Conservation (phyloP, 495 filamentous ascomycete genomes). For the Mytilinidion resinicola region DNA sequence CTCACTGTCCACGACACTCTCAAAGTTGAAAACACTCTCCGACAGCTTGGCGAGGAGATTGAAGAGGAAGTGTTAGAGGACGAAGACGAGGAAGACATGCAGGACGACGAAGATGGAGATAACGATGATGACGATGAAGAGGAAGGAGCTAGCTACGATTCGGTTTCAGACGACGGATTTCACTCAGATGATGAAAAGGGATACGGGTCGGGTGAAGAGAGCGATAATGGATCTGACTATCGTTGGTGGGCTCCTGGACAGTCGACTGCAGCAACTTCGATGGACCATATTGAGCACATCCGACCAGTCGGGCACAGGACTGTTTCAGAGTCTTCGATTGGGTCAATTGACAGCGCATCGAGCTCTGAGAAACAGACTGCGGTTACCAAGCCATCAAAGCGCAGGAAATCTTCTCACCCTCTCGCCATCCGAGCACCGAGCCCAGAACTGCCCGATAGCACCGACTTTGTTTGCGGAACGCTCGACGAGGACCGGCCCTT, state of each 20-base stretch:
- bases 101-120: conserved; percentile 42
- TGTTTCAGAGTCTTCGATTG: conserved; percentile 58
- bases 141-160: conserved; percentile 47
- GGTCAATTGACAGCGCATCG: conserved; percentile 48
- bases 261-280: conserved; percentile 52
- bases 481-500: conserved; percentile 92
- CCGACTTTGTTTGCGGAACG: conserved; percentile 96
- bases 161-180: conserved; percentile 61
- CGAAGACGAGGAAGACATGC: conserved; percentile 18
- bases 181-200: conserved; percentile 95
- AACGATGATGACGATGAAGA: conserved; percentile 42
- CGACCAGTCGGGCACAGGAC: conserved; percentile 43
- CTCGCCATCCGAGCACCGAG: conserved; percentile 63
- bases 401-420: conserved; percentile 36
- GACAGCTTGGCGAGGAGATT: conserved; percentile 80
- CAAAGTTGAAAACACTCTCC: conserved; percentile 81
- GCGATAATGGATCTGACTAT: conserved; percentile 65
- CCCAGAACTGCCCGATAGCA: conserved; percentile 88
- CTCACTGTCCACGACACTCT: conserved; percentile 86
- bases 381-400: conserved; percentile 3
- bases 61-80: conserved; percentile 73
- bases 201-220: conserved; percentile 81
- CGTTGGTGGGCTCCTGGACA: conserved; percentile 68
- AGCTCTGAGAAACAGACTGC: conserved; percentile 28
- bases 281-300: conserved; percentile 46